Conservation (phyloP, 345 rosid species). For the Rhodamnia argentea region DNA sequence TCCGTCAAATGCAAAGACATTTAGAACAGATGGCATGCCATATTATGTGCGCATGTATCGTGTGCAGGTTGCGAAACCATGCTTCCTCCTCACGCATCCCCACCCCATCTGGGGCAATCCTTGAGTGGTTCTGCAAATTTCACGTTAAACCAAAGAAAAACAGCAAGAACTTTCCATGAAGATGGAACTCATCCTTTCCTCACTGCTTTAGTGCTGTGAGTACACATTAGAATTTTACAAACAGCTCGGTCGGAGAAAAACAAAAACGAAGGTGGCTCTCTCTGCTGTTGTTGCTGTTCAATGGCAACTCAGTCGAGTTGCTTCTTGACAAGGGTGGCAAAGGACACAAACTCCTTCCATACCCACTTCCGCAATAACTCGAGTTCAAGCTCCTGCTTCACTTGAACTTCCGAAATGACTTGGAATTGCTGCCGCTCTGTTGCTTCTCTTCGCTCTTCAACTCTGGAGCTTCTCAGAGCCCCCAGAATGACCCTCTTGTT, state of each 20-base stretch:
- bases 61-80: too few relatives aligned
- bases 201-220: neutral
- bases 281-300: neutral
- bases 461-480: neutral
- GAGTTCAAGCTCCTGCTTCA: constrained; percentile 7
- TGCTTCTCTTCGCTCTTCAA: neutral
- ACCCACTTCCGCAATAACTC: neutral
- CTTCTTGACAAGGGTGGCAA: constrained; percentile 14
- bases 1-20: neutral
- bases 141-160: neutral
- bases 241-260: too few relatives aligned
- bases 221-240: too few relatives aligned
- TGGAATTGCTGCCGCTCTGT: neutral
- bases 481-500: neutral
- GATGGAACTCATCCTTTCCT: neutral
- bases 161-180: neutral
- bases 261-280: neutral
- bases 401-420: constrained; percentile 11
- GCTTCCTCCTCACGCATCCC: too few relatives aligned
- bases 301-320: constrained; percentile 11
- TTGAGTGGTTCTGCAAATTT: neutral
- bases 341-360: constrained; percentile 7
- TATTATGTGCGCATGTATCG: too few relatives aligned
- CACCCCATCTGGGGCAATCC: too few relatives aligned
- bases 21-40: too few relatives aligned